phyloP scores from a whole-genome alignment of 768 basidiomycete species.

The Plicaturopsis crispa region DNA sequence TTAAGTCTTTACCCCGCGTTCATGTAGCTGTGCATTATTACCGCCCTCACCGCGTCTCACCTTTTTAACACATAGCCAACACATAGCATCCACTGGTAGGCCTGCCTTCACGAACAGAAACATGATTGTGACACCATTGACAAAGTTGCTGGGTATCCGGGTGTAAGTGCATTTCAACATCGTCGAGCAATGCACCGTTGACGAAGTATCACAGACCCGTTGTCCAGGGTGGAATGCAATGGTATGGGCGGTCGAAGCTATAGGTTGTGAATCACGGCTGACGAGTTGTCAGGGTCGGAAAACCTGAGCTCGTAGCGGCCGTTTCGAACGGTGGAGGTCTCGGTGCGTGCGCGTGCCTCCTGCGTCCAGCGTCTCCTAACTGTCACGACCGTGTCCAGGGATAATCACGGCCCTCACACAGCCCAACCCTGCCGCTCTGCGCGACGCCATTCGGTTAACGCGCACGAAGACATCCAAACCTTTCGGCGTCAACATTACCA shows the following conservation, averaged over 20 bases:
- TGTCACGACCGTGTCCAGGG: slow-evolving; percentile 30
- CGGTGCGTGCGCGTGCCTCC: slow-evolving; percentile 32
- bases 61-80: too few species aligned
- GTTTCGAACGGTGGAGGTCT: slow-evolving; percentile 81
- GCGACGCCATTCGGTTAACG: slow-evolving; percentile 75
- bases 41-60: too few species aligned
- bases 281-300: slow-evolving; percentile 58
- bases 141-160: slow-evolving; percentile 56
- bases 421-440: slow-evolving; percentile 75
- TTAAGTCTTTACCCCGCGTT: too few species aligned
- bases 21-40: too few species aligned
- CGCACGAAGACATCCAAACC: slow-evolving; percentile 59
- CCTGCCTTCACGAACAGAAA: too few species aligned
- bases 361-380: neutral
- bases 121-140: slow-evolving; percentile 45
- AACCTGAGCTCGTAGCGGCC: slow-evolving; percentile 66
- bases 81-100: too few species aligned
- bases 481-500: slow-evolving; percentile 81
- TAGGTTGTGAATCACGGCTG: neutral
- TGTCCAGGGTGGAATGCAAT: slow-evolving; percentile 86
- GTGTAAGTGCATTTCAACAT: slow-evolving; percentile 37
- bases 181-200: slow-evolving; percentile 3
- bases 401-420: slow-evolving; percentile 86
- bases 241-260: slow-evolving; percentile 31
- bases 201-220: slow-evolving; percentile 44